Percentiles rank a stretch among this genome's conserved stretches.
These are phyloP conservation scores for Taiozyma sp. DNA, from an alignment of 1,139 yeast species.

Conservation along the genomic window DNA sequence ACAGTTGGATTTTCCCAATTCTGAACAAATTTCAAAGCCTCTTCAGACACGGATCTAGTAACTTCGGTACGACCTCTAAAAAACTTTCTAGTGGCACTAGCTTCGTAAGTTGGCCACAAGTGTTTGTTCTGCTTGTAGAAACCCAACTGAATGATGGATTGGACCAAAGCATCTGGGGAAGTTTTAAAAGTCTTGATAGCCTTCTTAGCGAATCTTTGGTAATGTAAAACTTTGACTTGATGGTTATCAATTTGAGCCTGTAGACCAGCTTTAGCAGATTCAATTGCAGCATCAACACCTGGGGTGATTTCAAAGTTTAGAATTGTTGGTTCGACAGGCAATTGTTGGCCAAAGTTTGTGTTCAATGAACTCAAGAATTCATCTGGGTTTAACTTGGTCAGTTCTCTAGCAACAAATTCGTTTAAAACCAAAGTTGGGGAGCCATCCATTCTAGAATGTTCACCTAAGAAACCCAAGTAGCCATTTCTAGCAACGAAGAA, in stretches of 20 bases:
- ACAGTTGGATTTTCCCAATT: constrained; percentile 65
- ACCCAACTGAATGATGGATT: constrained; percentile 71
- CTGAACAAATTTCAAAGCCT: constrained; percentile 65
- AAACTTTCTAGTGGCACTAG: constrained; percentile 89
- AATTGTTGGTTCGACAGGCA: constrained; percentile 32
- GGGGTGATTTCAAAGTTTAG: constrained; percentile 44
- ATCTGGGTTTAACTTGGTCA: constrained; percentile 41
- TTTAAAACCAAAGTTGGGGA: constrained; percentile 90
- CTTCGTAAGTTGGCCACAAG: constrained; percentile 88
- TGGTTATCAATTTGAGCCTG: constrained; percentile 45
- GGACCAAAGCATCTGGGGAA: constrained; percentile 76
- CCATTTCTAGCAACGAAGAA: constrained; percentile 80
- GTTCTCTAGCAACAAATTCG: constrained; percentile 61
- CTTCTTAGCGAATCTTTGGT: constrained; percentile 66
- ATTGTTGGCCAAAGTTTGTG: constrained; percentile 23
- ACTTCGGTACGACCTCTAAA: constrained; percentile 96
- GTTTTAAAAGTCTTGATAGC: constrained; percentile 62
- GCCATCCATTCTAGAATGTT: constrained; percentile 98
- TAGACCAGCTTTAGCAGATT: constrained; percentile 50
- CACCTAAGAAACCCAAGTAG: constrained; percentile 89
- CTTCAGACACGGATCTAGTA: constrained; percentile 80
- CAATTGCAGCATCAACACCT: constrained; percentile 45
- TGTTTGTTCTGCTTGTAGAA: constrained; percentile 77
- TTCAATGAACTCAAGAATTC: constrained; percentile 23
- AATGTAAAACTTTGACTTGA: constrained; percentile 63